phyloP scores from a whole-genome alignment of 1,284 basidiomycete genomes.

The Peniophora sp. region DNA sequence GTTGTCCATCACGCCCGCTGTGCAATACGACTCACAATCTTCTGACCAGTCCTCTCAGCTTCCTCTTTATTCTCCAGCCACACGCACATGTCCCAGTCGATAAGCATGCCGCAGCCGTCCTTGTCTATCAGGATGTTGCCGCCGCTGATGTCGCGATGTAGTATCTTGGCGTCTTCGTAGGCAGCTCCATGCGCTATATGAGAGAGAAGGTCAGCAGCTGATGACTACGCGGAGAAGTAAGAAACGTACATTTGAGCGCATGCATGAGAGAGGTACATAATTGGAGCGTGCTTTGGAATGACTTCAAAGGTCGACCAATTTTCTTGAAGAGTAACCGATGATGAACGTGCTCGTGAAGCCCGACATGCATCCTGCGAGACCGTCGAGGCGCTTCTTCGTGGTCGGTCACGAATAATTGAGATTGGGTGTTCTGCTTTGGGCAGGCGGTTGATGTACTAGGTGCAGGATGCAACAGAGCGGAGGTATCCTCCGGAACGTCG shows the following conservation, averaged over 20 bases:
- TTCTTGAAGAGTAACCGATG: not conserved
- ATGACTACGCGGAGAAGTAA: not conserved
- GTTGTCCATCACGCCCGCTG: not conserved
- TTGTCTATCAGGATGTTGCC: conserved; percentile 1
- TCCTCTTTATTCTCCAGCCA: not conserved
- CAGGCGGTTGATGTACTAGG: not conserved
- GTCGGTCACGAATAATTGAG: not conserved
- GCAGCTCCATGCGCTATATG: not conserved
- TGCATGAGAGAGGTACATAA: not conserved
- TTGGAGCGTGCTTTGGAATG: not conserved
- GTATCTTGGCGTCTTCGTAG: not conserved
- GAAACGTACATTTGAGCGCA: not conserved
- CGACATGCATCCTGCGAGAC: too few relatives aligned
- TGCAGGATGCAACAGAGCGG: not conserved
- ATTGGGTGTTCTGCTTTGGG: not conserved
- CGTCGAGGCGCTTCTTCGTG: too few relatives aligned
- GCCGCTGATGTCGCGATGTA: conserved; percentile 1
- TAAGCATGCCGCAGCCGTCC: not conserved
- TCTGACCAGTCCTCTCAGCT: not conserved
- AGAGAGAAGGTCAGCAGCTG: not conserved
- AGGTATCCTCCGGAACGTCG: not conserved
- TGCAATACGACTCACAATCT: not conserved
- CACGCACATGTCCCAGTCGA: not conserved
- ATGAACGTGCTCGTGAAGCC: not conserved
- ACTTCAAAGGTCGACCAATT: not conserved